Evolutionary conservation across 75 land plant genomes (phyloP).

Genomic region (Ceratopteris richardii): DNA sequence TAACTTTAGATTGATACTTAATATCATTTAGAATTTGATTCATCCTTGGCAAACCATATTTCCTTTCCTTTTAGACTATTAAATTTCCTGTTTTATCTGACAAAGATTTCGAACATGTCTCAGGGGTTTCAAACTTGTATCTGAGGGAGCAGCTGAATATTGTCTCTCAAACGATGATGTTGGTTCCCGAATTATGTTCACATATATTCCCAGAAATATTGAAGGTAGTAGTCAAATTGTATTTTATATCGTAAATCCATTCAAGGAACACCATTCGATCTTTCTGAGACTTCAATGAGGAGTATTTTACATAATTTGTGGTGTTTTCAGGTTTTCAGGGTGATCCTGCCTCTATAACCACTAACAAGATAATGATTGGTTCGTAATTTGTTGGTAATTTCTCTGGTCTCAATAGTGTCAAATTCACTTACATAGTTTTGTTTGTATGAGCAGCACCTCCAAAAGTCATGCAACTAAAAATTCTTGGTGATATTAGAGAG

Average conservation of each 20-base stretch:
- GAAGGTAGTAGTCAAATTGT: slow-evolving; percentile 54
- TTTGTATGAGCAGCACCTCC: slow-evolving; percentile 65
- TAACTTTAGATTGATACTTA: no score
- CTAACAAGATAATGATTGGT: slow-evolving; percentile 57
- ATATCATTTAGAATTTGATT: no score
- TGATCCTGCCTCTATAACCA: slow-evolving; percentile 43
- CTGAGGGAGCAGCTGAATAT: slow-evolving; percentile 70
- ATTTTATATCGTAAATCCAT: no score
- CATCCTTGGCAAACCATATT: no score
- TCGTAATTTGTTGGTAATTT: slow-evolving; percentile 5
- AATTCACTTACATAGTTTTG: neutral
- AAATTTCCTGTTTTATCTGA: no score
- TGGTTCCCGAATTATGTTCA: slow-evolving; percentile 57
- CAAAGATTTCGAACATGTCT: no score
- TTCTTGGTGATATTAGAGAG: slow-evolving; percentile 85
- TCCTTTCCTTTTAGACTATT: no score
- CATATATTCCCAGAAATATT: slow-evolving; percentile 66
- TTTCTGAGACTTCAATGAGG: no score
- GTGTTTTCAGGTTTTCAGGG: slow-evolving; percentile 67
- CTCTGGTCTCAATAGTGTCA: neutral
- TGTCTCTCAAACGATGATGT: slow-evolving; percentile 72
- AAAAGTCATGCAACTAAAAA: slow-evolving; percentile 51
- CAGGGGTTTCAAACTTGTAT: slow-evolving; percentile 61
- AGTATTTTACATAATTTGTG: no score
- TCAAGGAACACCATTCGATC: no score